phyloP scores from a whole-genome alignment of 495 filamentous ascomycete genomes.

The Oidiodendron maius region DNA sequence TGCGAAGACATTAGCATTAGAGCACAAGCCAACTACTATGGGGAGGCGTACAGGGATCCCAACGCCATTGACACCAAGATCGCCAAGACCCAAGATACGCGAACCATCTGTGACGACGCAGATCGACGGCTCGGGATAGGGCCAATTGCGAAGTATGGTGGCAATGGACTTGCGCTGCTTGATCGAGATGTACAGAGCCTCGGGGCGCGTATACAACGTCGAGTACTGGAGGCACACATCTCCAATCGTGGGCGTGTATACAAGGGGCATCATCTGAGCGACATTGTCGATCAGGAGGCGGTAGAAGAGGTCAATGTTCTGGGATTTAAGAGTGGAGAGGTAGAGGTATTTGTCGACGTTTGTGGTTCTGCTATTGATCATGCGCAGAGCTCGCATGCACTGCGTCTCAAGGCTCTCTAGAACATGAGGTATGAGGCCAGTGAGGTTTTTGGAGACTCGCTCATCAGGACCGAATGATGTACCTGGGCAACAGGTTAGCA shows the following conservation, averaged over 20 bases:
- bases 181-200: slow-evolving; percentile 90
- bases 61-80: slow-evolving; percentile 96
- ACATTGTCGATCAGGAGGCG: slow-evolving; percentile 86
- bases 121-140: slow-evolving; percentile 81
- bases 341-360: slow-evolving; percentile 93
- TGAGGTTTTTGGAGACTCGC: slow-evolving; percentile 49
- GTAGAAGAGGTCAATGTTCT: slow-evolving; percentile 93
- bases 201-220: slow-evolving; percentile 89
- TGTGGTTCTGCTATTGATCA: slow-evolving; percentile 70
- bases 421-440: slow-evolving; percentile 50
- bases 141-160: slow-evolving; percentile 86
- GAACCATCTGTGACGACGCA: slow-evolving; percentile 96
- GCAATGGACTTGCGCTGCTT: slow-evolving; percentile 79
- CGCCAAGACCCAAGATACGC: slow-evolving; percentile 90
- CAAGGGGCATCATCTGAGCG: slow-evolving; percentile 84
- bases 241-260: slow-evolving; percentile 96
- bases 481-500: slow-evolving; percentile 26
- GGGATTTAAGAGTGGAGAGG: slow-evolving; percentile 77
- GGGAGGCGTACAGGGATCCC: slow-evolving; percentile 78
- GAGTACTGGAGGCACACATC: slow-evolving; percentile 96
- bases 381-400: slow-evolving; percentile 49
- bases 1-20: slow-evolving; percentile 14
- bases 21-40: slow-evolving; percentile 2
- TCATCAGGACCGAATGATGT: slow-evolving; percentile 51
- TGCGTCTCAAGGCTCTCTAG: slow-evolving; percentile 48